phyloP scores from a whole-genome alignment of 495 filamentous ascomycete genomes.

The Patellaria atrata region DNA sequence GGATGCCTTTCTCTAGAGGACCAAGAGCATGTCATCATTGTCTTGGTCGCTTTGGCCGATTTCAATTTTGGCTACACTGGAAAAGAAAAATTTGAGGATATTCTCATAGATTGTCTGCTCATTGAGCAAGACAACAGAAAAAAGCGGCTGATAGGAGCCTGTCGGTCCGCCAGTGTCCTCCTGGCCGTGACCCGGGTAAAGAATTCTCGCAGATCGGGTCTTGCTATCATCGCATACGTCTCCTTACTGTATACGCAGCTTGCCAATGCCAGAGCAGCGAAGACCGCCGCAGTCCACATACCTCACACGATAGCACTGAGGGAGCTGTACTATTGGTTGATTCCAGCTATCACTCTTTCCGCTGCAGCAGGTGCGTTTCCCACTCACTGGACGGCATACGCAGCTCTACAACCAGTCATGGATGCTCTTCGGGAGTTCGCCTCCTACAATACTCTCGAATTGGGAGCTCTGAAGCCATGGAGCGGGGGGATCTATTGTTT shows the following conservation, averaged over 20 bases:
- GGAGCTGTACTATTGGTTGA: conserved; percentile 13
- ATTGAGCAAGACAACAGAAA: neutral
- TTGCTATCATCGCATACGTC: conserved; percentile 8
- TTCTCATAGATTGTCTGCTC: neutral
- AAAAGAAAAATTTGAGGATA: neutral
- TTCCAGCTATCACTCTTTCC: conserved; percentile 7
- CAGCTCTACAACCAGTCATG: conserved; percentile 2
- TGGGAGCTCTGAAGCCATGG: conserved; percentile 4
- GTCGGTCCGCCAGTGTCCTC: conserved; percentile 1
- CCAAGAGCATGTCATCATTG: neutral
- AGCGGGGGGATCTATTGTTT: conserved; percentile 7
- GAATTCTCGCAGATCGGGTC: conserved; percentile 7
- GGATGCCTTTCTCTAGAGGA: neutral
- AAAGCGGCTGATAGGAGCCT: conserved; percentile 3
- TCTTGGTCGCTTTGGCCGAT: conserved; percentile 4
- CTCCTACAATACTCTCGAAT: neutral
- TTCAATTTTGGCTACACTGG: conserved; percentile 3
- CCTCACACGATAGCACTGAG: conserved; percentile 11
- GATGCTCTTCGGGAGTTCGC: neutral
- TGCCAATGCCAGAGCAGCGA: neutral
- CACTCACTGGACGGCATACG: conserved; percentile 3
- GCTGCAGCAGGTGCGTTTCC: conserved; percentile 9
- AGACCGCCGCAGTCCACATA: conserved; percentile 2
- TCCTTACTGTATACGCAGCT: conserved; percentile 5
- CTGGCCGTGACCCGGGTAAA: conserved; percentile 7